Base-by-base conservation (phyloP, 495 filamentous ascomycete species). In the Neurospora discreta region DNA sequence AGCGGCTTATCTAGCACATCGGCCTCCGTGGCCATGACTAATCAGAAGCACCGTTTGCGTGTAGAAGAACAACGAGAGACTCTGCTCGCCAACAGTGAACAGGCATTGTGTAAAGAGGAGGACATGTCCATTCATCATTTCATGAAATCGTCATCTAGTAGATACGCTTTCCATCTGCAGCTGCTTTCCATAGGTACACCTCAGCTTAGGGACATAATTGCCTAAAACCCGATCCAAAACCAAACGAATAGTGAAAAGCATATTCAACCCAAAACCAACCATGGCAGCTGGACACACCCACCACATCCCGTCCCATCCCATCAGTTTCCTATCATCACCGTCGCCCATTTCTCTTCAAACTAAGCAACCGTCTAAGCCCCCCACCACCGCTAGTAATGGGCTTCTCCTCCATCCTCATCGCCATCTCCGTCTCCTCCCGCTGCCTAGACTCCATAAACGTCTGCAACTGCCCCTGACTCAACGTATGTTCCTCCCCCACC, bases 331-430 rank as follows among this genome's bases (percentile, higher is more conserved):
- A 30, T 39, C 41, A 67, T 23, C 20, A 20, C 41, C 71, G 44
- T 38, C 41, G 38, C 6, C 42, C 46, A 39, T 23, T 68, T 52
- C 65, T 77, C 67, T 60, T 73, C 52, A 76, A 44, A 69, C 75
- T 74, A 23, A 78, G 68, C 65, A 75, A 30, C 74, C 74, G 58
- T 71, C 72, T 77, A 9, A 75, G 58, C 38, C 73, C 71, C 69
- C 30, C 74, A 65, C 52, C 52, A 18, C 52, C 52, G 33, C 52
- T 15, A 65, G 69, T 30, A 20, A 1, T 46, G 10, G 43, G n/a
- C 70, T 60, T 43, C 68, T 74, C 41, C 75, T 70, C 38, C 67
- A 20, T 43, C 33, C 71, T 33, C 67, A 20, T 43, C 39, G 6
- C 33, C 42, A 15, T 18, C 71, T 41, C 39, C 40, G 20, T 43